Conservation (phyloP, 1,284 basidiomycete species). For the Erythrobasidium hasegawianum region DNA sequence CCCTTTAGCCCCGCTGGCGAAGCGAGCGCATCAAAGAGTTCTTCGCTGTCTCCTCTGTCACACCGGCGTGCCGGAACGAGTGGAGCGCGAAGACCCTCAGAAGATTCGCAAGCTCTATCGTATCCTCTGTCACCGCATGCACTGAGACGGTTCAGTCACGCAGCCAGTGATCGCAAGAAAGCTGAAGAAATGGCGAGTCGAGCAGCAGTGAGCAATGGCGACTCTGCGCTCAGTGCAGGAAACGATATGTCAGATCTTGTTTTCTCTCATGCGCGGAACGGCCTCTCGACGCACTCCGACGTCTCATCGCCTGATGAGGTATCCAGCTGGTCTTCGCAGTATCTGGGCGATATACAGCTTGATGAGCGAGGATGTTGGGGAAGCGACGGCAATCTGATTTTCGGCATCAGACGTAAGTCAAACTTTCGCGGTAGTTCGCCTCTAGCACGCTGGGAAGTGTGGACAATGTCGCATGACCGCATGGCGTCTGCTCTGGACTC, state of each 20-base stretch:
- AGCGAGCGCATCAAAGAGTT: neutral
- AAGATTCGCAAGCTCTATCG: slow-evolving; percentile 8
- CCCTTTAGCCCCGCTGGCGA: neutral
- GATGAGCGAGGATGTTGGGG: slow-evolving; percentile 7
- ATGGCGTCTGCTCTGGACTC: neutral
- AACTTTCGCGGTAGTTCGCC: neutral
- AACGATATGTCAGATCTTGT: neutral
- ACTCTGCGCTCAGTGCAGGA: too few relatives aligned
- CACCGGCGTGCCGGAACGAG: slow-evolving; percentile 1
- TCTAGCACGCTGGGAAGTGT: slow-evolving; percentile 20
- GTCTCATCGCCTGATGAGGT: neutral
- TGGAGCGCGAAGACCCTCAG: slow-evolving; percentile 3
- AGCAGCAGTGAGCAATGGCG: neutral
- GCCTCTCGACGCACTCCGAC: neutral
- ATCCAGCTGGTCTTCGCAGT: neutral
- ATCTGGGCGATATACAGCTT: slow-evolving; percentile 11
- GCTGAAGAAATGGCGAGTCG: neutral
- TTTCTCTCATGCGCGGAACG: neutral
- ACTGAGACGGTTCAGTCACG: slow-evolving; percentile 21
- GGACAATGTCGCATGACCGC: neutral
- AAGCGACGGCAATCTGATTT: neutral
- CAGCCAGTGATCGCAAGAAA: slow-evolving; percentile 21
- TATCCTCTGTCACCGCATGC: slow-evolving; percentile 30
- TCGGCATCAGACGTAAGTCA: slow-evolving; percentile 7
- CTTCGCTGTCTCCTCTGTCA: slow-evolving; percentile 2